Conservation (phyloP, 805 yeast species). For the Lipomyces spencermartinsiae region DNA sequence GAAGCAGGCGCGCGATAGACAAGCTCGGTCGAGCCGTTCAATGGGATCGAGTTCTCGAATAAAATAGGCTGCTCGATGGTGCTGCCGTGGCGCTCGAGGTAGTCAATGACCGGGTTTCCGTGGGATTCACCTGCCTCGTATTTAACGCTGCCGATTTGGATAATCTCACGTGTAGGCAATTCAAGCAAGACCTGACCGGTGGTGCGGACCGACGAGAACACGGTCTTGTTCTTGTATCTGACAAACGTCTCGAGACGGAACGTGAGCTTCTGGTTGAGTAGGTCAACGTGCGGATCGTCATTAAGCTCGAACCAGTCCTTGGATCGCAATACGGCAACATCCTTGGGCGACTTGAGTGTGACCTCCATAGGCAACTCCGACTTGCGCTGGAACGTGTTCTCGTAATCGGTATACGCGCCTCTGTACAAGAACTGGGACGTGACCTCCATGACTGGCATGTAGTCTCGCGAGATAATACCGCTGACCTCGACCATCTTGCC, state of each 20-base stretch:
- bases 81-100: slow-evolving; percentile 87
- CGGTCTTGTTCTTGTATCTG: slow-evolving; percentile 75
- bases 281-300: slow-evolving; percentile 62
- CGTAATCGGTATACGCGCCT: slow-evolving; percentile 85
- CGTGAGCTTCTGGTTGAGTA: slow-evolving; percentile 79
- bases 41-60: slow-evolving; percentile 89
- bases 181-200: slow-evolving; percentile 85
- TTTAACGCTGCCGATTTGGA: slow-evolving; percentile 80
- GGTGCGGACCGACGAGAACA: slow-evolving; percentile 81
- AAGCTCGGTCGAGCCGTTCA: slow-evolving; percentile 59
- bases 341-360: slow-evolving; percentile 74
- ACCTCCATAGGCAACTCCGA: slow-evolving; percentile 88
- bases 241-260: slow-evolving; percentile 88
- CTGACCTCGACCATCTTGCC: slow-evolving; percentile 97
- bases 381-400: slow-evolving; percentile 88
- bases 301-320: slow-evolving; percentile 98
- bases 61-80: slow-evolving; percentile 92
- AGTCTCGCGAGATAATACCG: slow-evolving; percentile 82
- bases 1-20: slow-evolving; percentile 79
- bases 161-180: slow-evolving; percentile 87
- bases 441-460: slow-evolving; percentile 87
- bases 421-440: slow-evolving; percentile 95
- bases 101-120: slow-evolving; percentile 98
- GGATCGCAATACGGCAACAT: slow-evolving; percentile 88
- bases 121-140: slow-evolving; percentile 91